Percentiles rank a stretch among this genome's conserved stretches.
Evolutionary conservation across 108 stramenopile species (phyloP).

Genomic region (Nitzschia palea): DNA sequence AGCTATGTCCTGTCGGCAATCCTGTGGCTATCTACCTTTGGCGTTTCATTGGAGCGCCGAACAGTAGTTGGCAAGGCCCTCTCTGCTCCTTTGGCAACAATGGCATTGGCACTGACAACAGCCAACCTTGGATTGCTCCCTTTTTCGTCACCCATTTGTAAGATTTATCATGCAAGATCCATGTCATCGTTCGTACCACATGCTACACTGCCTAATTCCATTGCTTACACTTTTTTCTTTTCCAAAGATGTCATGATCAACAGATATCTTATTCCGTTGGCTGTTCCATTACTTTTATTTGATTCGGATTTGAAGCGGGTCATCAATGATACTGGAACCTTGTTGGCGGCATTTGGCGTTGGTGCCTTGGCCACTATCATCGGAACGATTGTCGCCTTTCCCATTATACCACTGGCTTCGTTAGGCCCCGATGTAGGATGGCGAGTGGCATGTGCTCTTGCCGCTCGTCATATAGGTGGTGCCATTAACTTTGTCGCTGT

Average conservation of each 20-base stretch:
- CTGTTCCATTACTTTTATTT: constrained; percentile 87
- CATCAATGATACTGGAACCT: constrained; percentile 69
- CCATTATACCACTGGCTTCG: constrained; percentile 61
- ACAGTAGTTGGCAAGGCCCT: constrained; percentile 78
- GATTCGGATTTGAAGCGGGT: constrained; percentile 84
- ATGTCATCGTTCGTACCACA: no score
- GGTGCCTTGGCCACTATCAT: constrained; percentile 81
- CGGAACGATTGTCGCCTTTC: constrained; percentile 76
- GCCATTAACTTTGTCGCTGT: constrained; percentile 94
- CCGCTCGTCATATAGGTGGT: constrained; percentile 93
- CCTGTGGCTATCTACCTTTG: constrained; percentile 61
- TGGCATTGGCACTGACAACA: constrained; percentile 59
- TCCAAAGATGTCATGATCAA: constrained; percentile 43
- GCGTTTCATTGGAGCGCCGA: constrained; percentile 63
- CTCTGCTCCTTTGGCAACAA: constrained; percentile 79
- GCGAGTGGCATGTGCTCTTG: constrained; percentile 85
- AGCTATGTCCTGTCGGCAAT: constrained; percentile 62
- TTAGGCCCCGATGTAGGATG: constrained; percentile 66
- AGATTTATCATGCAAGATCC: no score
- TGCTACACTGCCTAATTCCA: background rate
- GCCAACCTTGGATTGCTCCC: constrained; percentile 77
- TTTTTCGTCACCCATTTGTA: constrained; percentile 63
- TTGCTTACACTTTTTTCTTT: background rate
- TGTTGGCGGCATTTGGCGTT: constrained; percentile 76
- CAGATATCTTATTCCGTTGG: constrained; percentile 77